A percentile compares a stretch with the other conserved stretches of the same genome.
phyloP scores from a whole-genome alignment of 2,329 filamentous ascomycete species.

The Lithohypha guttulata region DNA sequence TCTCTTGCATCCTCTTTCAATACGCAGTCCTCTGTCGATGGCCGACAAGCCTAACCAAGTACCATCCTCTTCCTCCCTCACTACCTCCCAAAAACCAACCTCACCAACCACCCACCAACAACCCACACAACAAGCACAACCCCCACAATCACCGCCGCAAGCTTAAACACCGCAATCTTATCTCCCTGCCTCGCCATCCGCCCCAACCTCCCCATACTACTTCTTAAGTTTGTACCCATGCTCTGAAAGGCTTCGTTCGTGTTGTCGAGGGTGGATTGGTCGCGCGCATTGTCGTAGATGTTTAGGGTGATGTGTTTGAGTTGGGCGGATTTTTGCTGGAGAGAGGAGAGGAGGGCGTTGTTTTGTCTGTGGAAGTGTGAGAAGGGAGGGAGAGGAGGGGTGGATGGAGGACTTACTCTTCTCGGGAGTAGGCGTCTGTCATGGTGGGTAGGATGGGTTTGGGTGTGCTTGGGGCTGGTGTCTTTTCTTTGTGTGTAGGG shows the following conservation, averaged over 20 bases:
- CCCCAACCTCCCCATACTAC: constrained; percentile 68
- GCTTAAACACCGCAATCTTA: constrained; percentile 79
- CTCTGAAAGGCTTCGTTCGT: constrained; percentile 88
- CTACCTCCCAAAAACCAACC: constrained; percentile 18
- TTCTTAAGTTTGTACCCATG: constrained; percentile 71
- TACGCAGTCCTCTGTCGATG: no score
- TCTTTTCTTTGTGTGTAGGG: no score
- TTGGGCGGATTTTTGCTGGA: constrained; percentile 81
- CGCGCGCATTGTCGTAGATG: constrained; percentile 91
- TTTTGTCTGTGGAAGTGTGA: constrained; percentile 56
- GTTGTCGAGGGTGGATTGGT: constrained; percentile 78
- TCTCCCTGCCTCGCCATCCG: constrained; percentile 88
- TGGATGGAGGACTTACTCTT: constrained; percentile 39
- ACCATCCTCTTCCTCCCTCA: no score
- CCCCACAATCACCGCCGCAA: constrained; percentile 71
- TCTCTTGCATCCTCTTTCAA: no score
- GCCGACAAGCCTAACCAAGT: no score
- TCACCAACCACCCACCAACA: constrained; percentile 51
- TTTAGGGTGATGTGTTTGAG: constrained; percentile 90
- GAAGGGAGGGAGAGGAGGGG: no score
- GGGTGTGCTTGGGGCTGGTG: no score
- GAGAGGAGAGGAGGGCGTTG: constrained; percentile 83
- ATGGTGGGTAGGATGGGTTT: constrained; percentile 33
- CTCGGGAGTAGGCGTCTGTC: constrained; percentile 49
- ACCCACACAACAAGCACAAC: constrained; percentile 67